Evolutionary conservation across 495 filamentous ascomycete genomes (phyloP).

Genomic region (Podospora pseudocomata): DNA sequence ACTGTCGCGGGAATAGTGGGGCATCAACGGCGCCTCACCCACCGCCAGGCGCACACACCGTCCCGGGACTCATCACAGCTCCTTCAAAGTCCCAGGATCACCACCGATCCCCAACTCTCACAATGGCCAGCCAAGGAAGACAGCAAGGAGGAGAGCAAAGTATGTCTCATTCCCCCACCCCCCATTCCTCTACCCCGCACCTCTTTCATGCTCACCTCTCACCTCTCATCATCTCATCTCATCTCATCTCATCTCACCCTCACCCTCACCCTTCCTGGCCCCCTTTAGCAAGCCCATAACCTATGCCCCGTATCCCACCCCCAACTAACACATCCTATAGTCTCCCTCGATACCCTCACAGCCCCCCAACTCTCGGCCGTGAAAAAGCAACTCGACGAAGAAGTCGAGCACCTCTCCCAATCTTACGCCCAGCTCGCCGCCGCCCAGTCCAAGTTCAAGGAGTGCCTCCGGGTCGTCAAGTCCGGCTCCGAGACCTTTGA

Average conservation of each 20-base stretch:
- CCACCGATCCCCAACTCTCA: background rate
- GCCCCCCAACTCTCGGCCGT: conserved; percentile 56
- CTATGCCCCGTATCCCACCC: background rate
- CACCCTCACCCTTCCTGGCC: background rate
- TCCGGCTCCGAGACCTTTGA: conserved; percentile 48
- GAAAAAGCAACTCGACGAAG: conserved; percentile 92
- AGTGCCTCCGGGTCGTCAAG: conserved; percentile 75
- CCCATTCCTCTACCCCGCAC: background rate
- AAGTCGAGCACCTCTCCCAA: conserved; percentile 84
- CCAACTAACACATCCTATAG: conserved; percentile 17
- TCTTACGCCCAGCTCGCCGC: conserved; percentile 86
- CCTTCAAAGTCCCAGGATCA: background rate
- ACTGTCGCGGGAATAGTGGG: background rate
- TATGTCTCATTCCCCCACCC: conserved; percentile 7
- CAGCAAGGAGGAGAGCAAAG: conserved; percentile 23
- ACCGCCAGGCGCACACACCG: background rate
- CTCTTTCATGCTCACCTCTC: background rate
- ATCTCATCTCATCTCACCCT: background rate
- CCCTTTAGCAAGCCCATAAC: conserved; percentile 7
- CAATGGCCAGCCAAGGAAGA: conserved; percentile 20
- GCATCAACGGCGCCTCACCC: background rate
- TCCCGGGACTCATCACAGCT: background rate
- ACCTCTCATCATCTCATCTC: background rate
- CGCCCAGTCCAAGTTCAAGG: conserved; percentile 86
- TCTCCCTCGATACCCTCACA: conserved; percentile 48